Evolutionary conservation across 1,284 basidiomycete species (phyloP).

Genomic region (Ganoderma resinaceum): DNA sequence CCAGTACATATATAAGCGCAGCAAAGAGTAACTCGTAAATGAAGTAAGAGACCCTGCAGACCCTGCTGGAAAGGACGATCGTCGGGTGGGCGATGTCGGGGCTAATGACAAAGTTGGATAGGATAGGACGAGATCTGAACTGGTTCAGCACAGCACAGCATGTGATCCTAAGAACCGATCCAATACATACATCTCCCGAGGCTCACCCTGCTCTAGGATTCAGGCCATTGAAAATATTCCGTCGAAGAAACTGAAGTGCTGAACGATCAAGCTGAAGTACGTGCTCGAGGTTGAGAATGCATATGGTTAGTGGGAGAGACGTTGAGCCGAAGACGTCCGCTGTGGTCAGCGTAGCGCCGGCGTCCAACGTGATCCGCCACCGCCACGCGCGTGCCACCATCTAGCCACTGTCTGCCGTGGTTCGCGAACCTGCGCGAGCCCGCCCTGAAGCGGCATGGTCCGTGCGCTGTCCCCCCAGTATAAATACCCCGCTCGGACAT

Average conservation of each 20-base stretch:
- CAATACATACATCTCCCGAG: neutral
- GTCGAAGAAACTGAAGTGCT: neutral
- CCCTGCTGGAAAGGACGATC: conserved; percentile 19
- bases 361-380: neutral
- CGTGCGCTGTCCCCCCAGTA: conserved; percentile 37
- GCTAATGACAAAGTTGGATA: neutral
- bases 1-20: conserved; percentile 7
- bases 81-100: conserved; percentile 13
- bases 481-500: conserved; percentile 30
- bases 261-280: neutral
- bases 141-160: conserved; percentile 17
- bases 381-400: neutral
- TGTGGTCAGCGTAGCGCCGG: neutral
- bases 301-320: conserved; percentile 1
- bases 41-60: conserved; percentile 4
- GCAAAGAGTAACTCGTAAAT: neutral
- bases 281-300: neutral
- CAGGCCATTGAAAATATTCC: neutral
- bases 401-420: neutral
- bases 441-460: conserved; percentile 39
- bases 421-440: conserved; percentile 3
- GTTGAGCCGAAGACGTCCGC: neutral
- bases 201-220: neutral
- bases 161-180: conserved; percentile 17
- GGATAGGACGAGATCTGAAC: conserved; percentile 1